Base-by-base conservation (phyloP, 176 grass and related monocot genomes). In the Aegilops sharonensis region DNA sequence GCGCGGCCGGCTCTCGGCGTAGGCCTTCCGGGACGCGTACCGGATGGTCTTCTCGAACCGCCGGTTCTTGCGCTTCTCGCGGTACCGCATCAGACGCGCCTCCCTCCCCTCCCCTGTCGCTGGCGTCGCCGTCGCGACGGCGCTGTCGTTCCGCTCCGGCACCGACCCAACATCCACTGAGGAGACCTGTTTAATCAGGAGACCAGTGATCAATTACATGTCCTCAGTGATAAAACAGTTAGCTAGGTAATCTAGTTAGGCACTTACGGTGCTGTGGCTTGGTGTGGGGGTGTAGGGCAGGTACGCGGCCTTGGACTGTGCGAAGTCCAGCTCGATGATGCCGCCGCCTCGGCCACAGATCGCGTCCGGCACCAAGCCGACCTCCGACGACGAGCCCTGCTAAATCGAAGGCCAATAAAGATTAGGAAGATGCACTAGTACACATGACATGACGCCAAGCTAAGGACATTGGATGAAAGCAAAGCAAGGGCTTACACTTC, bases 1-100 rank as follows among this genome's bases (percentile, higher is more conserved):
- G 66, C 95, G 88, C 20, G 95, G 95, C 40, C 92, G 79, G 75
- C 85, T 72, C 87, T 97, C 95, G 18, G 95, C 95, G 54, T 97
- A 97, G 3, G 95, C 95, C 79, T 97, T 97, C 30, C 95, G 90
- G 4, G 95, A 93, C 37, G 95, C 95, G 73, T 97, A 93, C 36
- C 92, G 89, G 74, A 97, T 97, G 24, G 89, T 97, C 90, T 94
- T 97, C 90, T 94, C 95, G 85, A 97, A 97, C 47, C 90, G 77
- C 59, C 95, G 82, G 81, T 86, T 94, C 91, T 97, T 97, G 12
- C 91, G 83, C 85, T 97, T 94, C 92, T 94, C 90, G 21, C 95
- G 88, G 91, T 97, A 97, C 24, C 95, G 80, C 92, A 94, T 91
- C 82, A 97, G 89, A 50, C 95, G 86, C 27, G 92, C 91, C 85